Percentiles rank a stretch among this genome's conserved stretches.
phyloP scores from a whole-genome alignment of 768 basidiomycete genomes.

The Russula brevipes region DNA sequence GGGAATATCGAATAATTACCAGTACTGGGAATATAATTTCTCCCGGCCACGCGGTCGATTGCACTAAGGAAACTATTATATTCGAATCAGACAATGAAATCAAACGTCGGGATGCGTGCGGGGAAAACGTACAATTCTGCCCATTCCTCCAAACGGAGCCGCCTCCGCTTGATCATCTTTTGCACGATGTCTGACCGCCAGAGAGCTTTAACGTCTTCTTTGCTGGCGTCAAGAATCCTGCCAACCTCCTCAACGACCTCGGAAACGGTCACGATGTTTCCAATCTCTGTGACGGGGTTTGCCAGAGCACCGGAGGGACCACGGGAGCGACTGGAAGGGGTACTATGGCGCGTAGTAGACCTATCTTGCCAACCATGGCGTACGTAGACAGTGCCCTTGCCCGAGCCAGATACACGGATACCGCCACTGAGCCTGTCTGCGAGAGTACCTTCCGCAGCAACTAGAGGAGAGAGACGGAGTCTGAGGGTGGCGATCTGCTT shows the following conservation, averaged over 20 bases:
- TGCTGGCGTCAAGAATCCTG: constrained; percentile 47
- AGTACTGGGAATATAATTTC: constrained; percentile 68
- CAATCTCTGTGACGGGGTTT: constrained; percentile 1
- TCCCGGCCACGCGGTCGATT: constrained; percentile 63
- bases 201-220: constrained; percentile 62
- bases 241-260: constrained; percentile 23
- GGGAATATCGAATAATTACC: constrained; percentile 38
- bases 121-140: constrained; percentile 68
- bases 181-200: constrained; percentile 72
- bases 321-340: constrained; percentile 26
- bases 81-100: constrained; percentile 18
- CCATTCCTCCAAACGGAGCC: constrained; percentile 80
- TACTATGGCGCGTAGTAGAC: constrained; percentile 39
- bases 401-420: constrained; percentile 66
- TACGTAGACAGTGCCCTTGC: constrained; percentile 69
- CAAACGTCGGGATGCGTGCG: background rate
- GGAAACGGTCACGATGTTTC: constrained; percentile 1
- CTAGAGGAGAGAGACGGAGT: constrained; percentile 52
- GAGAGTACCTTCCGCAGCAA: constrained; percentile 56
- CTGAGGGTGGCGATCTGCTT: constrained; percentile 39
- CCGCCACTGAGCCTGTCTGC: constrained; percentile 73
- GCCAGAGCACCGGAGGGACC: background rate
- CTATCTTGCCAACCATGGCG: constrained; percentile 79
- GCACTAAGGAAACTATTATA: constrained; percentile 62
- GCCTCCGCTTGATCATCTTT: constrained; percentile 59